phyloP scores from a whole-genome alignment of 257 asterid genomes.

The Linaria vulgaris region DNA sequence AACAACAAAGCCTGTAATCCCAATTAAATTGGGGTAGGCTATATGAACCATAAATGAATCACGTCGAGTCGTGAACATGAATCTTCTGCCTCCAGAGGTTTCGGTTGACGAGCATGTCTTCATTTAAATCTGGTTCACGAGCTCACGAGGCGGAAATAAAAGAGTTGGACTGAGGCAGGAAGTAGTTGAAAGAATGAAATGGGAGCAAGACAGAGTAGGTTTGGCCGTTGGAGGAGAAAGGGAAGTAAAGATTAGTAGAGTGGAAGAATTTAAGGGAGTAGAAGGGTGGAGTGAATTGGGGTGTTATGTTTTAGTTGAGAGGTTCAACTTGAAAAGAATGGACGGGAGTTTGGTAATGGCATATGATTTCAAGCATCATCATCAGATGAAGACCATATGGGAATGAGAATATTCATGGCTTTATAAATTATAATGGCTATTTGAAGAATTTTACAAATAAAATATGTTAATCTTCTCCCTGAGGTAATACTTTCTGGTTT shows the following conservation, averaged over 20 bases:
- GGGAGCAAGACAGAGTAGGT: slow-evolving; percentile 62
- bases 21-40: too few relatives aligned
- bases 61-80: too few relatives aligned
- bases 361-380: slow-evolving; percentile 48
- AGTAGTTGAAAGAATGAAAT: slow-evolving; percentile 51
- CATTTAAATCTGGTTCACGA: too few relatives aligned
- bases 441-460: too few relatives aligned
- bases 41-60: too few relatives aligned
- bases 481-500: too few relatives aligned
- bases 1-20: too few relatives aligned
- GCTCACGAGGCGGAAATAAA: slow-evolving; percentile 5
- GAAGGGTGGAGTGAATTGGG: slow-evolving; percentile 42
- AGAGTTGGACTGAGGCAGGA: slow-evolving; percentile 56
- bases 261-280: slow-evolving; percentile 26
- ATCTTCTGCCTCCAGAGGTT: too few relatives aligned
- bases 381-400: slow-evolving; percentile 46
- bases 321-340: slow-evolving; percentile 53
- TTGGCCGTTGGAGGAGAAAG: slow-evolving; percentile 33
- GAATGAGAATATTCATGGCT: slow-evolving; percentile 25
- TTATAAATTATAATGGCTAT: too few relatives aligned
- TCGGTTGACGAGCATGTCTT: too few relatives aligned
- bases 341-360: slow-evolving; percentile 47
- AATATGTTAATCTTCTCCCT: too few relatives aligned
- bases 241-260: slow-evolving; percentile 35
- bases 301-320: slow-evolving; percentile 63